Base-by-base conservation (phyloP, 129 eudicot species). In the Mikania micrantha region DNA sequence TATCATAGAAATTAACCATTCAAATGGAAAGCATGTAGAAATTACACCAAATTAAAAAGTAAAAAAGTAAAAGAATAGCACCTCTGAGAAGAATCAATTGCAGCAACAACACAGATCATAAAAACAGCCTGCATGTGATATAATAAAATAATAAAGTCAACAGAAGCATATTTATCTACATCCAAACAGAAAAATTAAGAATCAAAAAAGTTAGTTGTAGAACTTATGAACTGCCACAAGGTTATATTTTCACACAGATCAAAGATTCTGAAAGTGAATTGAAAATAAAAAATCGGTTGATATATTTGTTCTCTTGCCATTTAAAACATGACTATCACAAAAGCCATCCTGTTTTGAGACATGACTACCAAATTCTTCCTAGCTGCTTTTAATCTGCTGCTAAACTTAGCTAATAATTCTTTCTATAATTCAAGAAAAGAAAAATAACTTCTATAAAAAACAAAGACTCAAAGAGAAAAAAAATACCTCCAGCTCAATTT, bases 21-120 rank as follows among this genome's bases (percentile, higher is more conserved):
- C 12, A 16, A 52, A 32, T 58, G 0, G 36, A 9, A 10, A 35
- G 35, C 29, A 61, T 35, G 36, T 7, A 20, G 9, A 58, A 60
- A 34, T 20, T 36, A 19, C 28, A 36, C 31, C 48, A 61, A 11
- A 35, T 3, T 60, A 17, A 32, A 25, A 36, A 3, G 42, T 59
- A 16, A 32, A 59, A 59, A 45, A 4, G 67, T 42, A 40, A 39
- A 25, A 60, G 52, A 71, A 60, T 32, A 57, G 27, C 74, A 88
- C 98, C 99, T 87, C 58, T 80, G 95, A 60, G 84, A 74, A 44
- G 95, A 85, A 81, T 87, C 85, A 49, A 77, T 83, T 15, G 99
- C 99, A 67, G 99, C 87, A 78, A 94, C 74, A 69, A 76, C 97
- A 69, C 95, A 89, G 39, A 94, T 76, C 85, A 85, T 85, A 68